Conservation (phyloP, 2,329 filamentous ascomycete genomes). For the Trichoderma koningiopsis region DNA sequence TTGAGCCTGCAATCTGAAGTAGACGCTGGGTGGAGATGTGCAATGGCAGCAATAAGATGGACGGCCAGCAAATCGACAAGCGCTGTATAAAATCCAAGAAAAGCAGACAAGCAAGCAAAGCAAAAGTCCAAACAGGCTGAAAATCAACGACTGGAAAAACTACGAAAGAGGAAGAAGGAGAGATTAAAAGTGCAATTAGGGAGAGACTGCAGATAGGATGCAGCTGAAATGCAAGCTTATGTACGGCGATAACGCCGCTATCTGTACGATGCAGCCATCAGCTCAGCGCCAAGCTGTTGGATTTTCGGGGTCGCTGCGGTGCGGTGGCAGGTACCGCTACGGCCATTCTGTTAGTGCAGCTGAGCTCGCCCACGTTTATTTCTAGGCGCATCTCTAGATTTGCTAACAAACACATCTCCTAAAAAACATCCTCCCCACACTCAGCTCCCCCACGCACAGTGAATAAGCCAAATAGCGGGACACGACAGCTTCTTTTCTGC, state of each 20-base stretch:
- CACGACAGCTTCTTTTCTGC: constrained; percentile 12
- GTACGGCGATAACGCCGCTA: constrained; percentile 13
- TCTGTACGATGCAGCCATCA: constrained; percentile 6
- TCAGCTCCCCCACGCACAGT: constrained; percentile 23
- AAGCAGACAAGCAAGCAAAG: background rate
- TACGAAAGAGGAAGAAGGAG: background rate
- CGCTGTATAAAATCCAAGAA: background rate
- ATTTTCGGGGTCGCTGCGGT: background rate
- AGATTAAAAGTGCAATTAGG: background rate
- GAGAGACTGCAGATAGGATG: constrained; percentile 1
- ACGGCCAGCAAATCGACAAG: background rate
- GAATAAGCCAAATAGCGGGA: background rate
- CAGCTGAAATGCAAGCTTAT: constrained; percentile 16
- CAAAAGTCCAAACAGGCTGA: background rate
- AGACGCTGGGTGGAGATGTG: background rate
- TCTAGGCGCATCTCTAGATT: background rate
- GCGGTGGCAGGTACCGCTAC: background rate
- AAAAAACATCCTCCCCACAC: background rate
- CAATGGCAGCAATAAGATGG: background rate
- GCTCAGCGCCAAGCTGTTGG: constrained; percentile 10
- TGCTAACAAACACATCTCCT: background rate
- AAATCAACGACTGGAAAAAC: background rate
- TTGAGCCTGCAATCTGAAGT: background rate
- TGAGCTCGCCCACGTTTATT: background rate
- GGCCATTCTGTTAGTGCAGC: background rate